A percentile compares a stretch with the other conserved stretches of the same genome.
These are phyloP conservation scores for Ogataea hybrid DNA, from an alignment of 1,139 yeast genomes.

Conservation along the genomic window DNA sequence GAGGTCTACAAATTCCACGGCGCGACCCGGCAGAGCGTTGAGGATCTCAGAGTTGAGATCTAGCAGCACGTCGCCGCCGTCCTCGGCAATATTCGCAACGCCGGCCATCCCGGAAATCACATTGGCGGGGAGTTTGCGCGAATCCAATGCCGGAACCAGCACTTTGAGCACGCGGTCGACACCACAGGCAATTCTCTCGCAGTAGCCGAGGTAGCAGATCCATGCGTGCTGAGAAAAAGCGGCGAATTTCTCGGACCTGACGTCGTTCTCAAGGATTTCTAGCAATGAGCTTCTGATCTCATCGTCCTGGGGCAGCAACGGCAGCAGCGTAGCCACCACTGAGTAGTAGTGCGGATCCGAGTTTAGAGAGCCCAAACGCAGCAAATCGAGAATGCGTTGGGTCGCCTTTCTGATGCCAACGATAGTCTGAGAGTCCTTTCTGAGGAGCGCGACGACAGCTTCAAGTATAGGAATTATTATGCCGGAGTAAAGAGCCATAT, in stretches of 20 bases:
- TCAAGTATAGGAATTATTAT: slow-evolving; percentile 50
- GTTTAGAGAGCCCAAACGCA: slow-evolving; percentile 51
- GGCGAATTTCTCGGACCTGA: slow-evolving; percentile 26
- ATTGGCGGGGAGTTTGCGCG: slow-evolving; percentile 13
- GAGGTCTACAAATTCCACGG: slow-evolving; percentile 17
- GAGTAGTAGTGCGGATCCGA: slow-evolving; percentile 51
- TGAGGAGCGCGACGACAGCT: slow-evolving; percentile 42
- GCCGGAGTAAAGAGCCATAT: slow-evolving; percentile 42
- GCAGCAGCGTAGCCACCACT: slow-evolving; percentile 25
- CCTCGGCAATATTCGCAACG: slow-evolving; percentile 13
- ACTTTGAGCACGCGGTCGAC: slow-evolving; percentile 8
- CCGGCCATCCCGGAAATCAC: slow-evolving; percentile 12
- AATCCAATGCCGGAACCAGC: slow-evolving; percentile 21
- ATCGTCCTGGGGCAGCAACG: slow-evolving; percentile 26
- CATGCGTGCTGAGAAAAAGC: slow-evolving; percentile 26
- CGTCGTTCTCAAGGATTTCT: slow-evolving; percentile 29
- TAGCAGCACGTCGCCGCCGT: slow-evolving; percentile 21
- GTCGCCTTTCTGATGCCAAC: slow-evolving; percentile 39
- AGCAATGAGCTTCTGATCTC: slow-evolving; percentile 22
- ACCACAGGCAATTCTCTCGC: slow-evolving; percentile 1
- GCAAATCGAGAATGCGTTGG: slow-evolving; percentile 43
- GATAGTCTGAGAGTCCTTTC: slow-evolving; percentile 49
- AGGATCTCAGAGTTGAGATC: slow-evolving; percentile 24
- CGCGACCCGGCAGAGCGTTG: slow-evolving; percentile 23
- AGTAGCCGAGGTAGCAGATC: slow-evolving; percentile 23